Evolutionary conservation across 2,329 filamentous ascomycete species (phyloP), one percentile per base, ranked within the genome.

Genomic region (Dendrostoma leiphaemia): DNA sequence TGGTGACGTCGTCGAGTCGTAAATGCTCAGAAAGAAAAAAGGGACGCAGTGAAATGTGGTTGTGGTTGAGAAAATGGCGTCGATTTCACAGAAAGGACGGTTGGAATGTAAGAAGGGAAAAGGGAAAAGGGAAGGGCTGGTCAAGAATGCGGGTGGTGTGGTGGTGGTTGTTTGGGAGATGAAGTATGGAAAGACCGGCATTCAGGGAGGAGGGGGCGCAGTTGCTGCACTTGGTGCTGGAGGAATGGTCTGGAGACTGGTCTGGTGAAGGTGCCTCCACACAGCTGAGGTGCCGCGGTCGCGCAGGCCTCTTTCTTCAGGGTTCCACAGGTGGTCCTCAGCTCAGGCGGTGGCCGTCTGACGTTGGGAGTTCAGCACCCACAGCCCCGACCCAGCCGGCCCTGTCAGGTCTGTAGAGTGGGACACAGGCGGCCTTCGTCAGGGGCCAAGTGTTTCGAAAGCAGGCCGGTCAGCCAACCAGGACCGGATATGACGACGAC

Each of bases 401-500:
- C 26, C 31, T 31, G 29, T 37, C n/a, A 6, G 37, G 37, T 17
- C n/a, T 10, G 21, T 19, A 41, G 19, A 15, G 34, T 48, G n/a
- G 34, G 32, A 10, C 17, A 15, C 47, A 23, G 28, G 13, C 5
- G 47, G 35, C 35, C 24, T 40, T 21, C 41, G 47, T 13, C 37
- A 31, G 26, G 35, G 35, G 26, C 13, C 35, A 15, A n/a, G 47
- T 31, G 47, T 49, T 49, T 49, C 35, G 47, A 34, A 48, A 29
- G 34, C 15, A 26, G 34, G n/a, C n/a, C n/a, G 21, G 37, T 26
- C 45, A 48, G 26, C 47, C 47, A 49, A 49, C 35, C 47, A 34
- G 12, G 32, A 21, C n/a, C 2, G 37, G 47, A 23, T n/a, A 49
- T 41, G 47, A 13, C 35, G 26, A 21, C 47, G 31, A 15, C 35